Conservation (phyloP, 192 early-diverging fungal species). For the Backusella australiensis region DNA sequence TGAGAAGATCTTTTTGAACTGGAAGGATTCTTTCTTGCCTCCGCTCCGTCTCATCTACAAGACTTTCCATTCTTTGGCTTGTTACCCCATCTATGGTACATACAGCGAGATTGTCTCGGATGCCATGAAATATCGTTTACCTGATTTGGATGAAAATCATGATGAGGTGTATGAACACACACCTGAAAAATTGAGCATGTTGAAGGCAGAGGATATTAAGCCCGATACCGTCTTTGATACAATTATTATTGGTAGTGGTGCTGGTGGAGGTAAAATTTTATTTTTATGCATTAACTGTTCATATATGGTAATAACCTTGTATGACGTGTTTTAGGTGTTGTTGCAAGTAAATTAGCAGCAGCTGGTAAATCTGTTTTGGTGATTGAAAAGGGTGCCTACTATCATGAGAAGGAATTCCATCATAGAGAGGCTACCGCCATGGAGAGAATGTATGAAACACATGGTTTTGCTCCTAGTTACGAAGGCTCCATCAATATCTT, state of each 20-base stretch:
- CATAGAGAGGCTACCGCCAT: conserved; percentile 51
- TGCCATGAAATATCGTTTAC: conserved; percentile 51
- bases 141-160: conserved; percentile 41
- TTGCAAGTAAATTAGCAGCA: conserved; percentile 62
- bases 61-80: conserved; percentile 28
- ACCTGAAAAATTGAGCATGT: background rate
- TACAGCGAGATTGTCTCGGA: background rate
- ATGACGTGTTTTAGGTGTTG: conserved; percentile 28
- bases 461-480: conserved; percentile 42
- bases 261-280: conserved; percentile 53
- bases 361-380: conserved; percentile 68
- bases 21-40: conserved; percentile 23
- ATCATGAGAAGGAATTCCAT: conserved; percentile 48
- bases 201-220: background rate
- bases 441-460: conserved; percentile 54
- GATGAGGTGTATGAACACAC: conserved; percentile 38
- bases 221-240: conserved; percentile 41
- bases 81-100: conserved; percentile 16
- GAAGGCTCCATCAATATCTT: conserved; percentile 56
- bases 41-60: conserved; percentile 32
- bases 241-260: conserved; percentile 68
- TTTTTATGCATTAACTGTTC: background rate
- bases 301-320: background rate
- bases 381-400: conserved; percentile 69
- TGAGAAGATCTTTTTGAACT: conserved; percentile 26